phyloP scores from a whole-genome alignment of 192 early-diverging fungal genomes.

The Backusella psychrophila region DNA sequence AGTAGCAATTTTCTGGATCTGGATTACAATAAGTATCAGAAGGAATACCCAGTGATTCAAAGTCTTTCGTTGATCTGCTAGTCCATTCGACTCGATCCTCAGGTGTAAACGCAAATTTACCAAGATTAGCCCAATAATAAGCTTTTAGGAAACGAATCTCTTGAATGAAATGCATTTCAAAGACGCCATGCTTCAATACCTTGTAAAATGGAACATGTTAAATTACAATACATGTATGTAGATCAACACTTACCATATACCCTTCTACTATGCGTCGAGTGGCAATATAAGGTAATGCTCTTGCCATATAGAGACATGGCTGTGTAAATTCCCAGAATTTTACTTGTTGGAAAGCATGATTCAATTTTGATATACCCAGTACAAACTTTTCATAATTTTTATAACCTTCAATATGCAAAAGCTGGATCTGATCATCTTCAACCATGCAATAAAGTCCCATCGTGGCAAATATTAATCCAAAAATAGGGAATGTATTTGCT shows the following conservation, averaged over 20 bases:
- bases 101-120: constrained; percentile 39
- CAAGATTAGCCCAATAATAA: constrained; percentile 45
- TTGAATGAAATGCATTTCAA: constrained; percentile 32
- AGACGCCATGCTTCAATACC: constrained; percentile 33
- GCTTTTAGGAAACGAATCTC: constrained; percentile 45
- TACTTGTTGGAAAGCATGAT: constrained; percentile 36
- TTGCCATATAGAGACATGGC: constrained; percentile 34
- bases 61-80: constrained; percentile 18
- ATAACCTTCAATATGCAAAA: not conserved
- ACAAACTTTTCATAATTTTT: constrained; percentile 30
- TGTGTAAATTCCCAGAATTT: constrained; percentile 40
- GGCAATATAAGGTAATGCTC: constrained; percentile 37
- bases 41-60: constrained; percentile 24
- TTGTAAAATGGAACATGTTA: not conserved
- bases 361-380: constrained; percentile 21
- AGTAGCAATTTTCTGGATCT: constrained; percentile 22
- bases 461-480: constrained; percentile 33
- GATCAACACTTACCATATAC: constrained; percentile 19
- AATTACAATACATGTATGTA: not conserved
- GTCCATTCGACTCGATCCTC: constrained; percentile 37
- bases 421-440: constrained; percentile 20
- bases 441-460: constrained; percentile 33
- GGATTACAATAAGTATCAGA: constrained; percentile 33
- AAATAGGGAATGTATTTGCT: constrained; percentile 38
- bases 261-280: constrained; percentile 36